These are phyloP conservation scores for Fusarium redolens DNA, from an alignment of 2,329 filamentous ascomycete genomes.

Conservation along the genomic window DNA sequence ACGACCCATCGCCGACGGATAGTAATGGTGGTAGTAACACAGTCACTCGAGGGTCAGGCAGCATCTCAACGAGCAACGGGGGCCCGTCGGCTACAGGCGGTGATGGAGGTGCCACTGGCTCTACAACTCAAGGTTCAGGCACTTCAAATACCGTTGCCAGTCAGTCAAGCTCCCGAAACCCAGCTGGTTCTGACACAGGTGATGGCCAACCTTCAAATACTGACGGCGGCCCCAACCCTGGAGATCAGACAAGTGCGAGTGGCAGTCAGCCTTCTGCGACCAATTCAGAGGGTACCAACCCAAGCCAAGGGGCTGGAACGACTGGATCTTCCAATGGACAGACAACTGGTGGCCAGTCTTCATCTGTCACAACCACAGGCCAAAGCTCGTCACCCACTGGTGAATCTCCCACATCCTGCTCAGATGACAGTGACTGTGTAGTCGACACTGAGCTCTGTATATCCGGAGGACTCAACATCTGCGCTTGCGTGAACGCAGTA, in stretches of 20 bases:
- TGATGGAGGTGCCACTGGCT: background rate
- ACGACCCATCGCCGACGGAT: background rate
- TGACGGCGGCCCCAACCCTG: background rate
- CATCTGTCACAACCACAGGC: background rate
- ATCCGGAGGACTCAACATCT: conserved; percentile 8
- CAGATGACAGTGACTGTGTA: conserved; percentile 6
- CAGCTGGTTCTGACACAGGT: background rate
- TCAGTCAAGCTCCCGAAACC: background rate
- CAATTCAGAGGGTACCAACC: background rate
- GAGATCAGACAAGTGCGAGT: background rate
- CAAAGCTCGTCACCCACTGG: background rate
- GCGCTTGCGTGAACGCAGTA: conserved; percentile 1
- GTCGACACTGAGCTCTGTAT: conserved; percentile 5
- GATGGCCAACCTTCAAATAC: background rate
- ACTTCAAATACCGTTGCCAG: background rate
- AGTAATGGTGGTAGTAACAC: background rate
- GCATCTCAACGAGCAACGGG: background rate
- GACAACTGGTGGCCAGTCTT: background rate
- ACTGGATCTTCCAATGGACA: background rate
- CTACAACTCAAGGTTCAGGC: background rate
- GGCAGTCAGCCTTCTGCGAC: background rate
- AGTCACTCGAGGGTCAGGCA: background rate
- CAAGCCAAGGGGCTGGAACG: background rate
- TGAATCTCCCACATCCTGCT: background rate
- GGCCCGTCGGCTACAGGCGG: background rate